Evolutionary conservation across 1,284 basidiomycete genomes (phyloP).

Genomic region (Athelia psychrophila): DNA sequence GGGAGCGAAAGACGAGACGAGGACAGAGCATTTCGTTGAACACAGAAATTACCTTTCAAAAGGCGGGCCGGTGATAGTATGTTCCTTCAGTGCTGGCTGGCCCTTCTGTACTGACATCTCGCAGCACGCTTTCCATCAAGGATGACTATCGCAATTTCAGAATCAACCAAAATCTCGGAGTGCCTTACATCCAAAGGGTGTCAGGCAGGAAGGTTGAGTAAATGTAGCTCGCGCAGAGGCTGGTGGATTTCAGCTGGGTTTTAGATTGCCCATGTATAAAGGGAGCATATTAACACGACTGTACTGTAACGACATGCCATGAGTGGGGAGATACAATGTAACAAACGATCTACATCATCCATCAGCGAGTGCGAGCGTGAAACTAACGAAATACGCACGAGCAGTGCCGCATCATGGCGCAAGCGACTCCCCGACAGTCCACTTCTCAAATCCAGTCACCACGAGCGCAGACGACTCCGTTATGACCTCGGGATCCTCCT

Average conservation of each 20-base stretch:
- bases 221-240: too few relatives aligned
- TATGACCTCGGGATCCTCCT: constrained; percentile 22
- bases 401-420: neutral
- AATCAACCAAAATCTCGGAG: constrained; percentile 35
- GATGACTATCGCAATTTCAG: constrained; percentile 50
- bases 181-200: constrained; percentile 36
- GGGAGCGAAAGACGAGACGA: too few relatives aligned
- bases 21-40: too few relatives aligned
- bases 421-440: constrained; percentile 56
- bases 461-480: constrained; percentile 44
- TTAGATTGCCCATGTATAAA: neutral
- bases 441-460: constrained; percentile 63
- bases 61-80: too few relatives aligned
- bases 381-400: neutral
- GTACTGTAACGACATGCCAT: neutral
- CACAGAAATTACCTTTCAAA: too few relatives aligned
- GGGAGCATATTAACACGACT: too few relatives aligned
- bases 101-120: neutral
- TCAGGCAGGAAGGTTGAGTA: constrained; percentile 3
- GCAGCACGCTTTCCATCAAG: constrained; percentile 56
- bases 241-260: too few relatives aligned
- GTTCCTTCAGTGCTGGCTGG: constrained; percentile 17
- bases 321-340: neutral
- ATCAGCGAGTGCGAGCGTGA: neutral
- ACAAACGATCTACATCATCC: neutral